phyloP scores from a whole-genome alignment of 1,139 yeast species.

The Cylindricascospora bacillispora region DNA sequence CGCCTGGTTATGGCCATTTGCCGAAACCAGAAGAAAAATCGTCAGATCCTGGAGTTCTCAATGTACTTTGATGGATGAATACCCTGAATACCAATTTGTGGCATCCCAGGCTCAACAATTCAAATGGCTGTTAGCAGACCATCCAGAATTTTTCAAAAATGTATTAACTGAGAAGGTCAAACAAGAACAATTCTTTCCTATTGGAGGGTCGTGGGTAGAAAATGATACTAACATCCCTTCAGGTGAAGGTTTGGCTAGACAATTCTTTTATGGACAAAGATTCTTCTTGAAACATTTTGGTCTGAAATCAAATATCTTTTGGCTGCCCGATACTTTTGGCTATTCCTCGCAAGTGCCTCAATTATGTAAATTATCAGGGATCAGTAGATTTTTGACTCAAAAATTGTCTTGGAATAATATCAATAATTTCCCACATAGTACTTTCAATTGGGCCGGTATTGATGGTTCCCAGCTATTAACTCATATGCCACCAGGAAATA shows the following conservation, averaged over 20 bases:
- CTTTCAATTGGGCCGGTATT: conserved; percentile 90
- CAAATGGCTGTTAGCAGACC: conserved; percentile 77
- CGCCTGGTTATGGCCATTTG: conserved; percentile 98
- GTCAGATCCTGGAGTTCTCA: conserved; percentile 96
- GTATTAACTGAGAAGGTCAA: conserved; percentile 50
- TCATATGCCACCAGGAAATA: conserved; percentile 96
- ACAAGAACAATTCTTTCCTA: conserved; percentile 68
- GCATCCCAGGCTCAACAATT: conserved; percentile 96
- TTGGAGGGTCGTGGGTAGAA: conserved; percentile 98
- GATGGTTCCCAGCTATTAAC: conserved; percentile 89
- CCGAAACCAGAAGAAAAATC: conserved; percentile 82
- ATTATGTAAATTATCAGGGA: conserved; percentile 72
- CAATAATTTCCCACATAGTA: conserved; percentile 74
- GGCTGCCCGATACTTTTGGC: conserved; percentile 98
- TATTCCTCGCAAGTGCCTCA: conserved; percentile 94
- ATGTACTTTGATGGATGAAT: conserved; percentile 66
- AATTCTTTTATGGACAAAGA: conserved; percentile 81
- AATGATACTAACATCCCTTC: conserved; percentile 89
- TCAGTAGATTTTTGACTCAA: conserved; percentile 78
- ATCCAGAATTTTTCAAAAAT: conserved; percentile 61
- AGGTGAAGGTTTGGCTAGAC: conserved; percentile 84
- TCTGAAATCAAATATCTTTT: conserved; percentile 55
- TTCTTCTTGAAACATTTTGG: conserved; percentile 75
- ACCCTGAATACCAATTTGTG: conserved; percentile 87
- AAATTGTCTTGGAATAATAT: conserved; percentile 94